Conservation (phyloP, 768 basidiomycete species). For the Hericium alpestre region DNA sequence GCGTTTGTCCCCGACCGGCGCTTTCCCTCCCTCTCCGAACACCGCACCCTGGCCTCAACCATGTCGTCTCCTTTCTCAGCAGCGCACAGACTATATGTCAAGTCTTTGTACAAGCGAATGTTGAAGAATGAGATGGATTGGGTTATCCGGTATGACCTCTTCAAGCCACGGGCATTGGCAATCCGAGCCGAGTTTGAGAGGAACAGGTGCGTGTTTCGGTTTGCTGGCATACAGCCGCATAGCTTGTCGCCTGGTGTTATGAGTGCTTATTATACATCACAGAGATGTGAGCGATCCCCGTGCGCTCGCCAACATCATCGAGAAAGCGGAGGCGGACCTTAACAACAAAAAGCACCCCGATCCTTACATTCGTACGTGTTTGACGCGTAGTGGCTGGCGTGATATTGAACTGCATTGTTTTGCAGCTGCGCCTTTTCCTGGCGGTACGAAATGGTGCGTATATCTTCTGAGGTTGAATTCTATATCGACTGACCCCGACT, state of each 20-base stretch:
- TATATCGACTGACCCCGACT: conserved; percentile 1
- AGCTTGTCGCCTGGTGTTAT: not conserved
- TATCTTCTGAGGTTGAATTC: not conserved
- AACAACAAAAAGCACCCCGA: conserved; percentile 72
- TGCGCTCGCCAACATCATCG: conserved; percentile 63
- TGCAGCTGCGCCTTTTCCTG: conserved; percentile 70
- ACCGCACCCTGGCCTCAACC: conserved; percentile 13
- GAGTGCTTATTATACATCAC: not conserved
- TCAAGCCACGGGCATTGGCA: conserved; percentile 75
- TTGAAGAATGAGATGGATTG: conserved; percentile 86
- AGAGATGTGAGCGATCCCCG: conserved; percentile 83
- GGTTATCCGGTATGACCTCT: conserved; percentile 76
- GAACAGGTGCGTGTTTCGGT: conserved; percentile 55
- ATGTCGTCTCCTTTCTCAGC: conserved; percentile 62
- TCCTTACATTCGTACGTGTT: conserved; percentile 66
- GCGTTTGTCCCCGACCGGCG: not conserved
- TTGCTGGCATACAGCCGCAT: not conserved
- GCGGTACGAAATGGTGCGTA: conserved; percentile 91
- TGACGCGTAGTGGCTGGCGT: not conserved
- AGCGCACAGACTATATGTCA: conserved; percentile 75
- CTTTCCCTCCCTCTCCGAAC: not conserved
- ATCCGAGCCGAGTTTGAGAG: conserved; percentile 89
- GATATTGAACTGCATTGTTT: not conserved
- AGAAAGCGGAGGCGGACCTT: conserved; percentile 69
- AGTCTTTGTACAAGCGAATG: conserved; percentile 82